Conservation (phyloP, 1,139 yeast species). For the Pichia sp. region DNA sequence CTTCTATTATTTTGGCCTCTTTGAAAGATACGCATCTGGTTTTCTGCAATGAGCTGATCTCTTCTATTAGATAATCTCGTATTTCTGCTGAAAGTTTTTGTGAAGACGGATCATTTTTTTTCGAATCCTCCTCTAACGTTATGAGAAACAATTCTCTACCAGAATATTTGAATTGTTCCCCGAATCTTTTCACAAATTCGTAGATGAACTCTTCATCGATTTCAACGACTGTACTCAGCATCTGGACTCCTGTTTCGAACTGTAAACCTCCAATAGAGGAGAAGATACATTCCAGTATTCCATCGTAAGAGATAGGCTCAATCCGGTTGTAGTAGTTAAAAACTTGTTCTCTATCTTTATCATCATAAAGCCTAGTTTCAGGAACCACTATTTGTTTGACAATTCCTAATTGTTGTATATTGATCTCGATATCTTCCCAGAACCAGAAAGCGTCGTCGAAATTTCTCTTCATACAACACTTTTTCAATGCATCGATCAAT, state of each 20-base stretch:
- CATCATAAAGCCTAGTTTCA: slow-evolving; percentile 21
- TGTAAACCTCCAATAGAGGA: slow-evolving; percentile 19
- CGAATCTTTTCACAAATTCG: slow-evolving; percentile 19
- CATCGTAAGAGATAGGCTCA: slow-evolving; percentile 26
- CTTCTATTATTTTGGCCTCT: slow-evolving; percentile 25
- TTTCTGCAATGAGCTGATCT: slow-evolving; percentile 15
- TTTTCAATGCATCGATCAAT: slow-evolving; percentile 21
- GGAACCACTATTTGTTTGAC: slow-evolving; percentile 18
- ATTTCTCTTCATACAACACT: slow-evolving; percentile 17
- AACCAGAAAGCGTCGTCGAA: slow-evolving; percentile 24
- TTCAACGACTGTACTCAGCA: slow-evolving; percentile 20
- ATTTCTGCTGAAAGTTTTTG: slow-evolving; percentile 17
- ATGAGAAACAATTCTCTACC: slow-evolving; percentile 24
- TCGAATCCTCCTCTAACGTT: slow-evolving; percentile 14
- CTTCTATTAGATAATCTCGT: slow-evolving; percentile 17
- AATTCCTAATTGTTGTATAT: slow-evolving; percentile 26
- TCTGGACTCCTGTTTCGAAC: slow-evolving; percentile 21
- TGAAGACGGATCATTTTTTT: neutral
- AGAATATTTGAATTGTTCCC: slow-evolving; percentile 18
- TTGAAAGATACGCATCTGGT: slow-evolving; percentile 16
- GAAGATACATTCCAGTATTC: slow-evolving; percentile 22
- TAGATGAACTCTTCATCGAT: slow-evolving; percentile 22
- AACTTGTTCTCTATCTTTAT: slow-evolving; percentile 19
- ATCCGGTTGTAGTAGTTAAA: slow-evolving; percentile 28
- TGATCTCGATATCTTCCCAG: slow-evolving; percentile 26